phyloP scores from a whole-genome alignment of 495 filamentous ascomycete species.

The Penicillium crystallinum region DNA sequence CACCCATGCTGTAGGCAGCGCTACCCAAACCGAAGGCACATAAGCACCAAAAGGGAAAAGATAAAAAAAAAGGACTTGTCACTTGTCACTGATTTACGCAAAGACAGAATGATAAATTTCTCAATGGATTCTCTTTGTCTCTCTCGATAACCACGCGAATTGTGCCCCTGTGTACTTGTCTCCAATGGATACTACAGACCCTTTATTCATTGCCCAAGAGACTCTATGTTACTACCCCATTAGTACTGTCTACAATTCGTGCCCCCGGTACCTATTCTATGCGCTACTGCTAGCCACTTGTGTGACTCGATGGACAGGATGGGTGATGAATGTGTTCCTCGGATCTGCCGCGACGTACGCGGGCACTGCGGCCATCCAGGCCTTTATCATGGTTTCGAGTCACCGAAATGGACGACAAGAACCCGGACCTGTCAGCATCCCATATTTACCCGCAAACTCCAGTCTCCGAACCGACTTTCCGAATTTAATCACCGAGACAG shows the following conservation, averaged over 20 bases:
- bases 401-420: slow-evolving; percentile 2
- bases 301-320: slow-evolving; percentile 32
- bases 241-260: slow-evolving; percentile 33
- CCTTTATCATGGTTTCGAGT: slow-evolving; percentile 30
- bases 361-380: slow-evolving; percentile 30
- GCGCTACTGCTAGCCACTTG: slow-evolving; percentile 26
- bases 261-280: slow-evolving; percentile 35
- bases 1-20: too few species aligned
- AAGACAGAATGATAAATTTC: too few species aligned
- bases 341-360: slow-evolving; percentile 33
- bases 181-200: slow-evolving; percentile 1
- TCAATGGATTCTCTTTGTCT: background rate
- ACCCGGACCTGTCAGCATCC: slow-evolving; percentile 21
- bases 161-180: too few species aligned
- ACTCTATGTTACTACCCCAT: slow-evolving; percentile 31
- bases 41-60: too few species aligned
- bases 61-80: too few species aligned
- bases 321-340: slow-evolving; percentile 30
- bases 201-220: slow-evolving; percentile 33
- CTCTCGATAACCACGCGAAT: background rate
- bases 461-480: slow-evolving; percentile 19
- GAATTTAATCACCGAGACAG: slow-evolving; percentile 18
- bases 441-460: slow-evolving; percentile 17
- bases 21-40: too few species aligned
- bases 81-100: too few species aligned